These are phyloP conservation scores for Camellia japonica DNA, from an alignment of 148 eudicot genomes.

Conservation along the genomic window DNA sequence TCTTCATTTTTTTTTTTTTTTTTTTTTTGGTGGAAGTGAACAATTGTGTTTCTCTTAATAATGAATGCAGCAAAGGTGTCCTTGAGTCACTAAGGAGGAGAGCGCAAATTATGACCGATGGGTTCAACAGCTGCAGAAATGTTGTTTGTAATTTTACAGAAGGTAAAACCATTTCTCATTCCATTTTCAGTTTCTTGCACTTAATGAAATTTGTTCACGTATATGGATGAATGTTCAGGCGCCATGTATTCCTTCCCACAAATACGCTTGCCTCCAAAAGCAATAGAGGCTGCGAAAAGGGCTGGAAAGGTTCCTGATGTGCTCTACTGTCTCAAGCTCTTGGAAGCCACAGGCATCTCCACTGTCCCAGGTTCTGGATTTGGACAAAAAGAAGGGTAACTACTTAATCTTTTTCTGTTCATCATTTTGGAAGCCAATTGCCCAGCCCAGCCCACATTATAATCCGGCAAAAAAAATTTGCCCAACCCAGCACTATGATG, in stretches of 20 bases:
- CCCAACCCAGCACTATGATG: too few species aligned
- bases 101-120: conserved; percentile 94
- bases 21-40: neutral
- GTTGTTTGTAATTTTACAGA: conserved; percentile 96
- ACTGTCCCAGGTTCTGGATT: conserved; percentile 99
- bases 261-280: conserved; percentile 81
- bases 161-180: conserved; percentile 40
- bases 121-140: conserved; percentile 97
- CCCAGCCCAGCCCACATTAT: neutral
- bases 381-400: conserved; percentile 98
- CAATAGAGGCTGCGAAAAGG: conserved; percentile 67
- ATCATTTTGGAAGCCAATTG: neutral
- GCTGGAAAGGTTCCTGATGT: conserved; percentile 92
- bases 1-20: neutral
- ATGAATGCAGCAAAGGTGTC: conserved; percentile 77
- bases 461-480: too few species aligned
- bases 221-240: conserved; percentile 44
- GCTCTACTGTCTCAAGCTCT: conserved; percentile 83
- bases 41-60: conserved; percentile 6
- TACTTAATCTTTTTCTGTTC: neutral
- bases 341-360: conserved; percentile 98
- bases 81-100: conserved; percentile 87
- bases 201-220: neutral
- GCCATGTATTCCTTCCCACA: conserved; percentile 99
- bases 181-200: neutral